Evolutionary conservation across 2,329 filamentous ascomycete genomes (phyloP), one percentile per base, ranked within the genome.

Genomic region (Fusarium fujikuroi): DNA sequence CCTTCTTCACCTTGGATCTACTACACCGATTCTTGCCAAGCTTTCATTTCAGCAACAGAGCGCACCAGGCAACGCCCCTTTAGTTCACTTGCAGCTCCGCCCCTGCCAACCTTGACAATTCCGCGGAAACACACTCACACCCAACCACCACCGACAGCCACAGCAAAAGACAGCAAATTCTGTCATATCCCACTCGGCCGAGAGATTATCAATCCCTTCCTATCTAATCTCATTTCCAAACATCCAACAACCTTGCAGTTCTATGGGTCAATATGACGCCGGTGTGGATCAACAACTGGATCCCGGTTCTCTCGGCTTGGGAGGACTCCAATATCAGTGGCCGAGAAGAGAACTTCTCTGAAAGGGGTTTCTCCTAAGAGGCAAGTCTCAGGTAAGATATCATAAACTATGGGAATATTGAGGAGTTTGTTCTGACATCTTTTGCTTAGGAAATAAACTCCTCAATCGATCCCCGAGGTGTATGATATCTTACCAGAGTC

Each of bases 241-340:
- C 52, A 23, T 30, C 16, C 16, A 21, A 36, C 30, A 70, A 72
- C 70, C 67, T 74, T 72, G 68, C 63, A 57, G 53, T 60, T 74
- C 43, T 52, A 67, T 74, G 71, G 71, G 63, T 63, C 67, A 47
- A 53, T 36, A 74, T 69, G 71, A 74, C 71, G 67, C 67, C 30
- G 71, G 32, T 74, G 71, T 74, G 71, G 71, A 72, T 71, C 42
- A 65, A 47, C 47, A 63, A 71, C 50, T 74, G 71, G 71, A 72
- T 58, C 71, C 63, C 44, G 64, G 71, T 56, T 50, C 46, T 49
- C 63, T 67, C 71, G 63, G 59, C 52, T 18, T 47, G n/a, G 25
- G 34, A 62, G 54, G 23, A 52, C 34, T 64, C 43, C 54, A 30
- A 72, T 47, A 39, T 39, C 67, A 69, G 39, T 58, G 64, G 56